Evolutionary conservation across 148 eudicot species (phyloP).

Genomic region (Heliamphora exappendiculata): DNA sequence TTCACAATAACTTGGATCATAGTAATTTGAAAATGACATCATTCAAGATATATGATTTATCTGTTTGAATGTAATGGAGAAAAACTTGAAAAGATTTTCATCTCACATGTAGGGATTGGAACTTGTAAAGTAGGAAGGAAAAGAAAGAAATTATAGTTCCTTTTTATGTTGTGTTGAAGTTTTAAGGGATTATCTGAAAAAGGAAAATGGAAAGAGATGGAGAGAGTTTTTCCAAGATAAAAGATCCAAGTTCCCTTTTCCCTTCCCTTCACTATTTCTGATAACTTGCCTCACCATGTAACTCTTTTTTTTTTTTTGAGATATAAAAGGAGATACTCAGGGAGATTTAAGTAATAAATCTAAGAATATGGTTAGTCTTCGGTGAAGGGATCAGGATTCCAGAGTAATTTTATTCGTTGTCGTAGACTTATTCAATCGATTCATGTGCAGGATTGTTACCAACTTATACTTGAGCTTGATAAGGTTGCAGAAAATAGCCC

Average conservation of each 20-base stretch:
- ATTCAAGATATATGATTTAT: background rate
- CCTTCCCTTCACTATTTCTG: background rate
- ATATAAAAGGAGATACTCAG: background rate
- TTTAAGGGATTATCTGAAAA: background rate
- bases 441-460: slow-evolving; percentile 14
- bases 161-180: too few relatives aligned
- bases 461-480: slow-evolving; percentile 18
- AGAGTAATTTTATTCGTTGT: background rate
- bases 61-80: background rate
- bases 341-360: background rate
- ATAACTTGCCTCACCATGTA: background rate
- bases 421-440: background rate
- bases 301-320: background rate
- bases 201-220: background rate
- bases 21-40: background rate
- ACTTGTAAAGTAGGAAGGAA: background rate
- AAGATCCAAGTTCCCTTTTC: background rate
- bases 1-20: background rate
- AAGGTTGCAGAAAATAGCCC: slow-evolving; percentile 8
- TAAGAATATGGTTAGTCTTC: background rate
- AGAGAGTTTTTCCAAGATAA: background rate
- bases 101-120: background rate
- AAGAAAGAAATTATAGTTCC: background rate
- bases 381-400: background rate
- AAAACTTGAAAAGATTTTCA: background rate